Conservation (phyloP, 2,329 filamentous ascomycete species). For the Botrytis medusae region DNA sequence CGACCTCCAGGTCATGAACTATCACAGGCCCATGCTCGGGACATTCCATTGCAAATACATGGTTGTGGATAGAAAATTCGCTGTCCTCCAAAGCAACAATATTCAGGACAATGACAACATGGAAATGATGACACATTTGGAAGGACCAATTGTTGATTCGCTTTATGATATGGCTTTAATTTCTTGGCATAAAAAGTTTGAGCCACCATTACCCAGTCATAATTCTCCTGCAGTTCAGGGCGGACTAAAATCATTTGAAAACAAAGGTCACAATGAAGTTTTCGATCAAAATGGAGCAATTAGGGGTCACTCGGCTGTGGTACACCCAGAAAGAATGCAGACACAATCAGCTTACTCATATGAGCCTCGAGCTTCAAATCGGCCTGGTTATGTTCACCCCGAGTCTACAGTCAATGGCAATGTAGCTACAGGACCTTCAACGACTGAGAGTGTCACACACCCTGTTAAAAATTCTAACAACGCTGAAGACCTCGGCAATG, state of each 20-base stretch:
- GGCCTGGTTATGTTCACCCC: conserved; percentile 21
- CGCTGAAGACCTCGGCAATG: conserved; percentile 12
- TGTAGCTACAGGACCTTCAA: conserved; percentile 27
- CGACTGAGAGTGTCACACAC: conserved; percentile 26
- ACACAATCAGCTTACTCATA: conserved; percentile 29
- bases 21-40: conserved; percentile 67
- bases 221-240: conserved; percentile 49
- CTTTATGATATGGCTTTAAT: conserved; percentile 73
- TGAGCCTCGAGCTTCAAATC: conserved; percentile 26
- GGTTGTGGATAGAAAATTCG: conserved; percentile 71
- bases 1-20: conserved; percentile 71
- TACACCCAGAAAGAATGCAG: conserved; percentile 26
- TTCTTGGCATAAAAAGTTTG: conserved; percentile 65
- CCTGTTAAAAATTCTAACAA: conserved; percentile 14
- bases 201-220: conserved; percentile 58
- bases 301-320: conserved; percentile 33
- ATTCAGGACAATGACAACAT: conserved; percentile 77
- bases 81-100: conserved; percentile 74
- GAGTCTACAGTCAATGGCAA: background rate
- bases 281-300: conserved; percentile 39
- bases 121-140: conserved; percentile 76
- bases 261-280: conserved; percentile 32
- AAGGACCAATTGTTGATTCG: conserved; percentile 74
- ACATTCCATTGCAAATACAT: conserved; percentile 80
- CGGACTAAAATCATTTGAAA: conserved; percentile 29